Evolutionary conservation across 805 yeast species (phyloP).

Genomic region (Candida cerambycidarum): DNA sequence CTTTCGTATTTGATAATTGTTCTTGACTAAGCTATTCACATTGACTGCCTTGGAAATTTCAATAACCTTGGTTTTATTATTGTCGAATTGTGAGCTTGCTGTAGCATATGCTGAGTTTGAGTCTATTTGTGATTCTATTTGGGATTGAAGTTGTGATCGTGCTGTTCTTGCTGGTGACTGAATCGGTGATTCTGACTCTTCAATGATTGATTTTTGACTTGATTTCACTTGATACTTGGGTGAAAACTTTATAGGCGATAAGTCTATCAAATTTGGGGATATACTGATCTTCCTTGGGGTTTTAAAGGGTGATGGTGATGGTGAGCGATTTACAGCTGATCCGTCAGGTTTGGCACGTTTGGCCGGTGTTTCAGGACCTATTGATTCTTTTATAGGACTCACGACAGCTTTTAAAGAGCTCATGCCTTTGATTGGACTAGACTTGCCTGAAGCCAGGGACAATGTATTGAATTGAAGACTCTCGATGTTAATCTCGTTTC

Average conservation of each 20-base stretch:
- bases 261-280: background rate
- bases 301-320: background rate
- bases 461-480: no score
- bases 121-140: background rate
- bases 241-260: slow-evolving; percentile 1
- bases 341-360: no score
- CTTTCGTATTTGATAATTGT: slow-evolving; percentile 19
- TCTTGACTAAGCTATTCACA: slow-evolving; percentile 18
- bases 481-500: no score
- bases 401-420: no score
- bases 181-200: background rate
- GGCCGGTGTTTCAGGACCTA: no score
- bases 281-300: background rate
- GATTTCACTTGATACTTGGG: background rate
- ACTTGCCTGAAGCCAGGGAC: no score
- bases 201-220: background rate
- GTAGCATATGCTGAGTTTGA: slow-evolving; percentile 26
- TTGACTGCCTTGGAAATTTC: slow-evolving; percentile 20
- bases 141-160: no score
- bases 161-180: no score
- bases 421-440: no score
- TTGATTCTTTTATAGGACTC: slow-evolving; percentile 7
- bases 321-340: no score
- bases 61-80: slow-evolving; percentile 10
- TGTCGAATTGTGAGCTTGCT: slow-evolving; percentile 19